Conservation (phyloP, 1,284 basidiomycete species). For the Apiotrichum veenhuisii region DNA sequence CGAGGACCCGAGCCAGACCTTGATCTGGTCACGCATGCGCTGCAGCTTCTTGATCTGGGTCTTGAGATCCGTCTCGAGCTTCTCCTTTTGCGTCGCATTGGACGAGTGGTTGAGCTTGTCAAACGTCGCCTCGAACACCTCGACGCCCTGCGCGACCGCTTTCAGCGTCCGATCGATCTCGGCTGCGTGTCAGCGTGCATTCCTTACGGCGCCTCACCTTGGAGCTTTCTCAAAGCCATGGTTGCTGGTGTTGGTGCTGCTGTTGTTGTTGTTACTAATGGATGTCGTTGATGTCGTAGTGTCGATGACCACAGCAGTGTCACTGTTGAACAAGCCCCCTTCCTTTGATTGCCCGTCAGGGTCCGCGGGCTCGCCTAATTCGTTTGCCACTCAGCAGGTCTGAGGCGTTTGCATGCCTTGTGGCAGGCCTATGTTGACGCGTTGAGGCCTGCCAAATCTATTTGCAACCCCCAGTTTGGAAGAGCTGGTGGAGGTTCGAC, state of each 20-base stretch:
- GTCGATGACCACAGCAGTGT: not conserved
- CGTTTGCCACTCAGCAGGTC: not conserved
- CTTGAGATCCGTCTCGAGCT: slow-evolving; percentile 89
- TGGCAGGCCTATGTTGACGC: no score
- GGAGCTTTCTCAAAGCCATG: slow-evolving; percentile 46
- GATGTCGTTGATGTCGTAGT: not conserved
- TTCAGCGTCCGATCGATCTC: slow-evolving; percentile 96
- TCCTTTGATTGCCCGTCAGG: no score
- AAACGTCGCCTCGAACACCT: slow-evolving; percentile 90
- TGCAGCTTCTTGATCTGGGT: slow-evolving; percentile 99
- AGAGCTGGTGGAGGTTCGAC: not conserved
- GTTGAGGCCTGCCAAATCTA: no score
- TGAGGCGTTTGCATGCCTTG: no score
- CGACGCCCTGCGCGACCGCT: slow-evolving; percentile 88
- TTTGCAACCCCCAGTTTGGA: no score
- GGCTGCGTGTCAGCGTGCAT: slow-evolving; percentile 54
- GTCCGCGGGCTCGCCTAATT: slow-evolving; percentile 3
- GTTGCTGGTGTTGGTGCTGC: not conserved
- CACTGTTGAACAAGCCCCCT: not conserved
- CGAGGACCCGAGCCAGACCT: slow-evolving; percentile 95
- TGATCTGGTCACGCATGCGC: slow-evolving; percentile 96
- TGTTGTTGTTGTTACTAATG: not conserved
- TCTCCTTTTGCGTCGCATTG: slow-evolving; percentile 91
- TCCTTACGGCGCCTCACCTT: slow-evolving; percentile 25
- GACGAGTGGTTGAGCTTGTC: slow-evolving; percentile 93